A percentile compares a stretch with the other conserved stretches of the same genome.
Evolutionary conservation across 768 basidiomycete species (phyloP).

Genomic region (Steccherinum ochraceum): DNA sequence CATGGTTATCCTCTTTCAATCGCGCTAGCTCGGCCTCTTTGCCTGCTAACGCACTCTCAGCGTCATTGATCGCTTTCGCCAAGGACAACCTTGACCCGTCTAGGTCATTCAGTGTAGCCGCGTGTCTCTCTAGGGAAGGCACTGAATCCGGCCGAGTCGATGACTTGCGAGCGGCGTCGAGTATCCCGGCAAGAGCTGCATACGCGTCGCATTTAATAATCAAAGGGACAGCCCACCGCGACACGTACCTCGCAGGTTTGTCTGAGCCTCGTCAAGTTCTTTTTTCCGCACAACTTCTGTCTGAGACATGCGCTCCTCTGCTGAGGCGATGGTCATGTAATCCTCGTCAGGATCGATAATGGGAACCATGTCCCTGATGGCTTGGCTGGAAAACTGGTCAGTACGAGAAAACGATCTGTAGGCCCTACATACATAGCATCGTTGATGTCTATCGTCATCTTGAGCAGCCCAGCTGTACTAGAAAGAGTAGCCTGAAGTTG

Average conservation of each 20-base stretch:
- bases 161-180: conserved; percentile 67
- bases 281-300: conserved; percentile 54
- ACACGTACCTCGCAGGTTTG: conserved; percentile 52
- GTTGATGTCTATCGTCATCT: conserved; percentile 20
- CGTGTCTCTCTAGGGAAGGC: conserved; percentile 61
- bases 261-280: conserved; percentile 62
- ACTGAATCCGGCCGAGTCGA: conserved; percentile 64
- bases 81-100: conserved; percentile 59
- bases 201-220: conserved; percentile 3
- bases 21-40: conserved; percentile 66
- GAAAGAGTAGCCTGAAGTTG: neutral
- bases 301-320: conserved; percentile 61
- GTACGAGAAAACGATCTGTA: neutral
- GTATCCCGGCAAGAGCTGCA: conserved; percentile 52
- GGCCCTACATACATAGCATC: conserved; percentile 16
- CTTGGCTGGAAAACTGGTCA: conserved; percentile 37
- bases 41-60: conserved; percentile 55
- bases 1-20: conserved; percentile 57
- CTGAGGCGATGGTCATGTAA: conserved; percentile 65
- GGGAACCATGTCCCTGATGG: conserved; percentile 61
- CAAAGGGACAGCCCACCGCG: no score
- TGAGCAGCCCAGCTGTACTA: neutral
- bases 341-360: conserved; percentile 79
- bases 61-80: conserved; percentile 70
- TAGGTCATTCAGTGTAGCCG: conserved; percentile 54